phyloP scores from a whole-genome alignment of 2,329 filamentous ascomycete genomes.

The Aspergillus sp. region DNA sequence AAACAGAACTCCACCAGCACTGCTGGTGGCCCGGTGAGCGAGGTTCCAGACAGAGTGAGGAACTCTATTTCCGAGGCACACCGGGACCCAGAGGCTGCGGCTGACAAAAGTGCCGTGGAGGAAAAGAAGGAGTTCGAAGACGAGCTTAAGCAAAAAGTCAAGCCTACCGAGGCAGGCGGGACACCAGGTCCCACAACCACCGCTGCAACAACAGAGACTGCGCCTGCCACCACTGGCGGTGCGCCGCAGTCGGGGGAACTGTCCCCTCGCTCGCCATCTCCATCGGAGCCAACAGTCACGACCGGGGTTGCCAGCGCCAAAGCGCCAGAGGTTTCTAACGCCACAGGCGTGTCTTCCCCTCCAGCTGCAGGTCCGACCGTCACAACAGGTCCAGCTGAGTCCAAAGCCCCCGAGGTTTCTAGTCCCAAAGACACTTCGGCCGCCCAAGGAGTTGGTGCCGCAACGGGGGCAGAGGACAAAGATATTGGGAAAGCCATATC shows the following conservation, averaged over 20 bases:
- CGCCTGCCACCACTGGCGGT: slow-evolving; percentile 23
- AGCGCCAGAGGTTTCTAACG: slow-evolving; percentile 13
- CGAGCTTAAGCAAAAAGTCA: slow-evolving; percentile 57
- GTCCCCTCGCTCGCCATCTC: slow-evolving; percentile 12
- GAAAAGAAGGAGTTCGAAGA: slow-evolving; percentile 70
- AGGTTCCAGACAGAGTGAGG: slow-evolving; percentile 40
- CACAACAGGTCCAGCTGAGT: background rate
- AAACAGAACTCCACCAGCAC: slow-evolving; percentile 12
- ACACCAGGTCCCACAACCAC: slow-evolving; percentile 35
- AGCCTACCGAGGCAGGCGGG: slow-evolving; percentile 29
- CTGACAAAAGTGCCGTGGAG: slow-evolving; percentile 59
- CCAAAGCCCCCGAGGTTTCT: background rate
- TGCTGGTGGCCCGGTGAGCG: slow-evolving; percentile 13
- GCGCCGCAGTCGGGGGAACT: slow-evolving; percentile 11
- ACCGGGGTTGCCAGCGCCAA: slow-evolving; percentile 16
- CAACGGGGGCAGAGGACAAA: background rate
- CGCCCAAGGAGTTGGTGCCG: background rate
- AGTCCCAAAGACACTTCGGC: background rate
- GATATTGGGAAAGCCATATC: background rate
- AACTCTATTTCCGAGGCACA: slow-evolving; percentile 47
- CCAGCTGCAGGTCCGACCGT: slow-evolving; percentile 3
- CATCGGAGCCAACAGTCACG: slow-evolving; percentile 15
- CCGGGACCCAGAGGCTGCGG: slow-evolving; percentile 62
- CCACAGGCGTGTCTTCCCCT: slow-evolving; percentile 3
- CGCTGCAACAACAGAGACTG: slow-evolving; percentile 32